A percentile compares a stretch with the other conserved stretches of the same genome.
These are phyloP conservation scores for Candida ulmi DNA, from an alignment of 805 yeast genomes.

Conservation along the genomic window DNA sequence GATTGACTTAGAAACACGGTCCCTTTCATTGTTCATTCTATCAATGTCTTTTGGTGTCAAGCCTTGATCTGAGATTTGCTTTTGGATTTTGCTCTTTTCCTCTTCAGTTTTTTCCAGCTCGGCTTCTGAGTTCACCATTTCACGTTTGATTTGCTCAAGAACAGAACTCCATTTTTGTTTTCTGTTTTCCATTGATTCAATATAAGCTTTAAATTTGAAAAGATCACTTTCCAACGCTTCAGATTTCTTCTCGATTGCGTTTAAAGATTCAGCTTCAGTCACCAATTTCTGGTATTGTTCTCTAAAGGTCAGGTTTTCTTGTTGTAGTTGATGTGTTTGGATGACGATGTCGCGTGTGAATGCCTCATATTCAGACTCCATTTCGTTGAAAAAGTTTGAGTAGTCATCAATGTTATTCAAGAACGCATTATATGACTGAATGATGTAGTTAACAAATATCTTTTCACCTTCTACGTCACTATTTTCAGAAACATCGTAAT, in stretches of 20 bases:
- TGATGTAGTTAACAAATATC: conserved; percentile 54
- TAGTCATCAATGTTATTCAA: conserved; percentile 62
- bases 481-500: conserved; percentile 25
- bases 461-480: conserved; percentile 32
- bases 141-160: conserved; percentile 50
- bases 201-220: conserved; percentile 64
- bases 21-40: conserved; percentile 54
- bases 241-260: conserved; percentile 49
- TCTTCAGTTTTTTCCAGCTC: conserved; percentile 37
- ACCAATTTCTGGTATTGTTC: conserved; percentile 35
- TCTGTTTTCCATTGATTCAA: conserved; percentile 59
- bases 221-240: conserved; percentile 67
- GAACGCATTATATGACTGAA: conserved; percentile 63
- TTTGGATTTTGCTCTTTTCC: conserved; percentile 36
- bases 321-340: conserved; percentile 37
- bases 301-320: conserved; percentile 35
- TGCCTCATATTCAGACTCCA: conserved; percentile 49
- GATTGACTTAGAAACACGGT: conserved; percentile 46
- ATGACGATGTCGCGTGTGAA: conserved; percentile 43
- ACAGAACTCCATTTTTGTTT: conserved; percentile 59
- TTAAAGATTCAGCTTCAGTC: conserved; percentile 40
- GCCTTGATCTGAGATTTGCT: conserved; percentile 46
- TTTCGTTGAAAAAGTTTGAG: conserved; percentile 44
- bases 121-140: conserved; percentile 39
- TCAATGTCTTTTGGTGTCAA: conserved; percentile 61